phyloP scores from a whole-genome alignment of 441 rosid genomes.

The Flueggea neowawraea region DNA sequence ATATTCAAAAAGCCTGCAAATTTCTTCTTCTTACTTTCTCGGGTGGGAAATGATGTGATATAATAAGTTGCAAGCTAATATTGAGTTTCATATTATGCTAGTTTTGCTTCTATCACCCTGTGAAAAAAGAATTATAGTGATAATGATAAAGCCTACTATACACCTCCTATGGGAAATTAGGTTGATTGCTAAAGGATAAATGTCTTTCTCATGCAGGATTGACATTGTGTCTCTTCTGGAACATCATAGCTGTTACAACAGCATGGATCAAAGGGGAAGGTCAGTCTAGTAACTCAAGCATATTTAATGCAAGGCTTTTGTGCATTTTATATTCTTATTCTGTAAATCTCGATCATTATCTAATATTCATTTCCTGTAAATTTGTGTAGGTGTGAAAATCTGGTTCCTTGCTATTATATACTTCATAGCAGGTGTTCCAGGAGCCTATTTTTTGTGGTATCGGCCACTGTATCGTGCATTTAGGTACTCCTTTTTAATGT shows the following conservation, averaged over 20 bases:
- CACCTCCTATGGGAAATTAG: neutral
- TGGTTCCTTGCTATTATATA: slow-evolving; percentile 92
- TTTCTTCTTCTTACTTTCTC: too few relatives aligned
- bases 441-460: slow-evolving; percentile 90
- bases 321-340: neutral
- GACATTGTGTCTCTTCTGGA: slow-evolving; percentile 79
- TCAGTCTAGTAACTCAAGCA: slow-evolving; percentile 20
- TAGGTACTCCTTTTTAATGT: slow-evolving; percentile 42
- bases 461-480: slow-evolving; percentile 94
- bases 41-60: too few relatives aligned
- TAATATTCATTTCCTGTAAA: slow-evolving; percentile 8
- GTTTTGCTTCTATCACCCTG: too few relatives aligned
- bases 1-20: too few relatives aligned
- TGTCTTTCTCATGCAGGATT: slow-evolving; percentile 51
- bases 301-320: neutral
- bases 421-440: slow-evolving; percentile 90
- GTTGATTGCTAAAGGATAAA: neutral
- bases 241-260: slow-evolving; percentile 70
- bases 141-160: too few relatives aligned
- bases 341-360: neutral
- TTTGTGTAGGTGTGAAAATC: slow-evolving; percentile 62
- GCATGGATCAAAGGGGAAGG: slow-evolving; percentile 95
- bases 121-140: too few relatives aligned
- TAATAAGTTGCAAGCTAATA: too few relatives aligned
- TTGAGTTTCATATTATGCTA: too few relatives aligned